Evolutionary conservation across 257 asterid species (phyloP).

Genomic region (Perilla frutescens): DNA sequence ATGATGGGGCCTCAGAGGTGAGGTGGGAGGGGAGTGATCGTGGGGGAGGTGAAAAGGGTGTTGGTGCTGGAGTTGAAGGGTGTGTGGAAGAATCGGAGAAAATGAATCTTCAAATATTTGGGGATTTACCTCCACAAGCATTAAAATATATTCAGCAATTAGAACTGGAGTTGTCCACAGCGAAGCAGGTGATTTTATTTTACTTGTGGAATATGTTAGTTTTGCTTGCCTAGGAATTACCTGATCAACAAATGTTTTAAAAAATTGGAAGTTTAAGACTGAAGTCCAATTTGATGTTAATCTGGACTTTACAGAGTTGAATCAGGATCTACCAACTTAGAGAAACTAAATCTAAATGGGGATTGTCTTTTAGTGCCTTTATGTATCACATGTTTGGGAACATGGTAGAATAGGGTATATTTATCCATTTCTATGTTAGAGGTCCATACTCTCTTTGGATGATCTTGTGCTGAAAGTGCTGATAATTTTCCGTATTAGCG

Average conservation of each 20-base stretch:
- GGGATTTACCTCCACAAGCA: constrained; percentile 66
- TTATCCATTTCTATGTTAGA: no score
- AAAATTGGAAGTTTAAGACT: background rate
- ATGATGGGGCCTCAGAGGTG: constrained; percentile 46
- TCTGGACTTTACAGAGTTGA: background rate
- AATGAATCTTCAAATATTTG: constrained; percentile 40
- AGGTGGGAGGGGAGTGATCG: constrained; percentile 50
- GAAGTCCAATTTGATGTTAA: background rate
- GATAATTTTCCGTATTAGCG: background rate
- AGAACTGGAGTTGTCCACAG: constrained; percentile 67
- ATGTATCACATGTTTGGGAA: no score
- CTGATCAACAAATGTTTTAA: constrained; percentile 2
- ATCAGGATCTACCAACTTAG: background rate
- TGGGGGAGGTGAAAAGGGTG: constrained; percentile 43
- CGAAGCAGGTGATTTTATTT: constrained; percentile 65
- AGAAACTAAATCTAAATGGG: background rate
- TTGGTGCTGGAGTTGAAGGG: constrained; percentile 42
- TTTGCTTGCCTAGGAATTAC: background rate
- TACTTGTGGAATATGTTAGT: background rate
- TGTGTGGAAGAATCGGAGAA: constrained; percentile 42
- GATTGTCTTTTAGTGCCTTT: background rate
- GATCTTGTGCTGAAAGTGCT: no score
- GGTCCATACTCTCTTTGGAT: no score
- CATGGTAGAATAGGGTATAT: no score
- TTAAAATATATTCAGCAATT: constrained; percentile 68